These are phyloP conservation scores for Flaveria bidentis DNA, from an alignment of 129 eudicot genomes.

Conservation along the genomic window DNA sequence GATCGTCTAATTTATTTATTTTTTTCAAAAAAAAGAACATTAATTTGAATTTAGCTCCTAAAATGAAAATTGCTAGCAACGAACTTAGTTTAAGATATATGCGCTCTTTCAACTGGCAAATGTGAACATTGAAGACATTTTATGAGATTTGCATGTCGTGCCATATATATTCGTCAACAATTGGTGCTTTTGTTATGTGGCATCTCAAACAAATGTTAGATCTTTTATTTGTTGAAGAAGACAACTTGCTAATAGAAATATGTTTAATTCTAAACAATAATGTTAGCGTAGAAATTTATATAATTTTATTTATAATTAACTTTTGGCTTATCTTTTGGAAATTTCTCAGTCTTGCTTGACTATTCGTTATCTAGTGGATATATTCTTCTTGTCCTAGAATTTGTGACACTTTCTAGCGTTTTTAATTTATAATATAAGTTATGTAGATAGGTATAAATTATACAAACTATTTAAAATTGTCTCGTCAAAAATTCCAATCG, in stretches of 20 bases:
- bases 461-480: no score
- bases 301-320: neutral
- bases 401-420: neutral
- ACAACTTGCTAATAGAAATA: neutral
- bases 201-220: neutral
- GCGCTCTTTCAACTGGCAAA: no score
- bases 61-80: slow-evolving; percentile 10
- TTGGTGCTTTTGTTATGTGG: neutral
- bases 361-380: slow-evolving; percentile 16
- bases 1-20: slow-evolving; percentile 16
- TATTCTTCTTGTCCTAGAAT: slow-evolving; percentile 13
- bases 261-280: slow-evolving; percentile 15
- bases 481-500: no score
- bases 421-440: neutral
- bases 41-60: neutral
- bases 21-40: neutral
- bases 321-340: neutral
- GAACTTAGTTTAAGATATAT: neutral
- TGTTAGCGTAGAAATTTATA: slow-evolving; percentile 8
- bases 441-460: neutral
- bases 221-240: neutral
- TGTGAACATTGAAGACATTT: neutral
- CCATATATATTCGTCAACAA: slow-evolving; percentile 22
- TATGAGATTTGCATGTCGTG: neutral
- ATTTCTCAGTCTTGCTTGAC: slow-evolving; percentile 5